Percentiles rank a stretch among this genome's conserved stretches.
phyloP scores from a whole-genome alignment of 2,329 filamentous ascomycete genomes.

The Tolypocladium album region DNA sequence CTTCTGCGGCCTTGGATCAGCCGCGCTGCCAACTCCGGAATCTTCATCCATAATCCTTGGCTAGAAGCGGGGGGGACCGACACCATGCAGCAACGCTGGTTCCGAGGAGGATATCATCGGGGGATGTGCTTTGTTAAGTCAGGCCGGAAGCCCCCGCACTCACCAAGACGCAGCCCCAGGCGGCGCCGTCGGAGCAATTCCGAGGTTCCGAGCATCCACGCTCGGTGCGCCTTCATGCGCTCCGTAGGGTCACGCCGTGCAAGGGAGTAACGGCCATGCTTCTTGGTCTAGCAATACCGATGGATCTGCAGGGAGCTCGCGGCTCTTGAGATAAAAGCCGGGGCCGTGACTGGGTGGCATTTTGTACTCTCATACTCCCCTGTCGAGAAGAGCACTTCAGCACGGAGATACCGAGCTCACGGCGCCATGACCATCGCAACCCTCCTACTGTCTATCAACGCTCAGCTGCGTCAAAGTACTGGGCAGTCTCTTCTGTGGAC shows the following conservation, averaged over 20 bases:
- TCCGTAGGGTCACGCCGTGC: background rate
- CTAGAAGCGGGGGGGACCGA: background rate
- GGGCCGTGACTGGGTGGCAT: background rate
- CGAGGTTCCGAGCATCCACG: background rate
- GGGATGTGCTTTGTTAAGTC: background rate
- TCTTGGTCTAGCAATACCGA: background rate
- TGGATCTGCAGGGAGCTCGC: background rate
- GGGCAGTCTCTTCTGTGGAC: slow-evolving; percentile 11
- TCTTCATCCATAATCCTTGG: background rate
- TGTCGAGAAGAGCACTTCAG: background rate
- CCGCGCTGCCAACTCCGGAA: slow-evolving; percentile 1
- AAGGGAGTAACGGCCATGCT: background rate
- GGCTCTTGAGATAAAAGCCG: background rate
- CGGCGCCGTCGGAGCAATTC: background rate
- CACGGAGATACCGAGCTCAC: background rate
- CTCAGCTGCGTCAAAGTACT: slow-evolving; percentile 10
- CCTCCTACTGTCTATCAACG: slow-evolving; percentile 9
- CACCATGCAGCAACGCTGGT: background rate
- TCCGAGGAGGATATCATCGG: background rate
- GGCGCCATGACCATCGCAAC: slow-evolving; percentile 15
- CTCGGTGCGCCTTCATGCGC: background rate
- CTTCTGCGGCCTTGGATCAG: slow-evolving; percentile 3
- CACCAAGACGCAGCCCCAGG: background rate
- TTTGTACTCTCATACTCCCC: background rate
- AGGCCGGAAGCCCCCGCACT: background rate